Base-by-base conservation (phyloP, 306 rosid species). In the Vicia sativa region DNA sequence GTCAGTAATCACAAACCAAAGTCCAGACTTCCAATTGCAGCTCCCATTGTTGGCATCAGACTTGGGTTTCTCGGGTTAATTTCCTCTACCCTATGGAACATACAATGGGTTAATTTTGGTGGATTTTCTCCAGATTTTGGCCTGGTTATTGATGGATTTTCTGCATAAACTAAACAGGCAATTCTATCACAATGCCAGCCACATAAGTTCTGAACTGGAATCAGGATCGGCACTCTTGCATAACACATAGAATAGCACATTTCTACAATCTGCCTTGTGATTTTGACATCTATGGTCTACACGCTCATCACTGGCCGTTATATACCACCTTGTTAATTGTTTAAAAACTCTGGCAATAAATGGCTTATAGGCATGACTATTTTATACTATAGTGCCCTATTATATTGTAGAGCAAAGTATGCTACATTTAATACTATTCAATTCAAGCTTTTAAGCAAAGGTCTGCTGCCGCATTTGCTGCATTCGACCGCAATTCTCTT, bases 271-370 rank as follows among this genome's bases (percentile, higher is more conserved):
- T 6, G 4, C 3, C 26, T 15, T 5, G 13, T 9, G 18, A 45
- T 41, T 41, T 14, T 68, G 12, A n/a, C 38, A 59, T 9, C 21
- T 56, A 69, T 56, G 65, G 23, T 25, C 74, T 42, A 21, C 65
- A 42, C 44, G 45, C 25, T 70, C 45, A 15, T 25, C 58, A 58
- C 7, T 29, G 2, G 11, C 26, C 48, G 46, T 11, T 44, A 12
- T 70, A 45, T 45, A 44, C 29, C 58, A 12, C 45, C 45, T 43
- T 4, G 43, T 16, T 4, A 41, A 16, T 58, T 16, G 41, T 54
- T 0, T 42, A 29, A 58, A 46, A 25, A 23, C 60, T 50, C 62
- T 12, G 52, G 38, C 62, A 58, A 58, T 58, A 52, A 28, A 38
- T 44, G 38, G 42, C 18, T 25, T 19, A 48, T 13, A 35, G 61